A percentile compares a stretch with the other conserved stretches of the same genome.
phyloP scores from a whole-genome alignment of 345 rosid genomes.

The Odontarrhena argentea region DNA sequence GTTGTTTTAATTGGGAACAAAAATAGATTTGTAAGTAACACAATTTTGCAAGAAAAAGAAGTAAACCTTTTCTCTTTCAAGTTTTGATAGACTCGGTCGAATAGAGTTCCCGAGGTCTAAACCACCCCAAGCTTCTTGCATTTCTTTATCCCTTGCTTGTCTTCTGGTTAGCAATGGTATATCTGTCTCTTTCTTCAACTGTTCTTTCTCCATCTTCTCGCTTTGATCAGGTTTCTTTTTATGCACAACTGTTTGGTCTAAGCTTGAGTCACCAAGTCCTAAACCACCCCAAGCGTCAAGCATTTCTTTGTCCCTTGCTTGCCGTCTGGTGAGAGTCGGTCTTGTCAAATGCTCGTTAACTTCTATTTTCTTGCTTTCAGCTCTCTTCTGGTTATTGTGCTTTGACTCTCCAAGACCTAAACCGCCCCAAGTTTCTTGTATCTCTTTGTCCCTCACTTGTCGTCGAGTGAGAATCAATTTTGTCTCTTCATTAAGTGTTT shows the following conservation, averaged over 20 bases:
- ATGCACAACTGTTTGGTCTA: conserved; percentile 19
- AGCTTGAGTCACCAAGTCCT: conserved; percentile 65
- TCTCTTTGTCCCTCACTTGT: conserved; percentile 72
- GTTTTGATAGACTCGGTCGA: conserved; percentile 68
- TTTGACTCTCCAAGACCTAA: conserved; percentile 70
- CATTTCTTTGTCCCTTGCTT: conserved; percentile 78
- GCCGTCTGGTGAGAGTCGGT: conserved; percentile 47
- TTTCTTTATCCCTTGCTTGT: conserved; percentile 75
- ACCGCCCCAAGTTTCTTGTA: conserved; percentile 89
- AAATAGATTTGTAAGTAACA: neutral
- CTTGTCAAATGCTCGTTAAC: conserved; percentile 38
- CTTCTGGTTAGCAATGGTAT: conserved; percentile 39
- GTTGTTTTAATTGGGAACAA: neutral
- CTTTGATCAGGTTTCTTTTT: conserved; percentile 56
- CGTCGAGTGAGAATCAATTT: conserved; percentile 34
- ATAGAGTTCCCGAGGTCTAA: conserved; percentile 77
- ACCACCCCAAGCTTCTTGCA: conserved; percentile 93
- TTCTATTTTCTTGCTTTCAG: conserved; percentile 62
- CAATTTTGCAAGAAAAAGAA: conserved; percentile 11
- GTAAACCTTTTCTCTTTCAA: conserved; percentile 82
- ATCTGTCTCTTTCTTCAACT: conserved; percentile 14
- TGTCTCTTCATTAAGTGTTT: conserved; percentile 41
- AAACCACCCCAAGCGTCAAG: conserved; percentile 90
- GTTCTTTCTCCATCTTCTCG: conserved; percentile 44
- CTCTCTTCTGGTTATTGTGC: conserved; percentile 53